A percentile compares a stretch with the other conserved stretches of the same genome.
These are phyloP conservation scores for California macrophylla DNA, from an alignment of 441 rosid genomes.

Conservation along the genomic window DNA sequence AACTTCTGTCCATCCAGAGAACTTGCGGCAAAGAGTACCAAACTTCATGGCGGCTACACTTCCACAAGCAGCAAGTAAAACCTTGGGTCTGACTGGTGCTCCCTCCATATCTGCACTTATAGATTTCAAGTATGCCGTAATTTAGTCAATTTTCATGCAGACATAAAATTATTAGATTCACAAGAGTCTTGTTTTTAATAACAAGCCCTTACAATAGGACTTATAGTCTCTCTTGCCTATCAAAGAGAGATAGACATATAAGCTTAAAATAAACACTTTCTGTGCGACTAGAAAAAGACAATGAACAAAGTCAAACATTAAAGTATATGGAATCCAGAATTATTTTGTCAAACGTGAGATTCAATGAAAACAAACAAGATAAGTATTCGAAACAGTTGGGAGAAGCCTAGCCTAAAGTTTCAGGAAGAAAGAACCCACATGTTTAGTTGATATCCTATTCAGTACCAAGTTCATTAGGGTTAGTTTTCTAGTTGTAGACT, in stretches of 20 bases:
- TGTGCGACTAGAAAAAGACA: background rate
- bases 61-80: slow-evolving; percentile 74
- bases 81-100: slow-evolving; percentile 35
- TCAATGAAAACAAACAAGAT: background rate
- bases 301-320: background rate
- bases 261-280: background rate
- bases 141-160: slow-evolving; percentile 8
- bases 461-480: background rate
- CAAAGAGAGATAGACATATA: background rate
- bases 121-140: slow-evolving; percentile 28
- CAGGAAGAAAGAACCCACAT: background rate
- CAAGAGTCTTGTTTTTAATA: background rate
- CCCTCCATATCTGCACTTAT: slow-evolving; percentile 24
- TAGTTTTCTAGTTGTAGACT: background rate
- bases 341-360: background rate
- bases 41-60: slow-evolving; percentile 80
- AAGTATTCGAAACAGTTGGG: background rate
- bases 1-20: slow-evolving; percentile 76
- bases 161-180: background rate
- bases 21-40: slow-evolving; percentile 60
- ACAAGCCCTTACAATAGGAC: background rate
- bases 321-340: background rate
- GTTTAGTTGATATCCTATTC: background rate
- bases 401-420: background rate
- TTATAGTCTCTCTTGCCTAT: background rate